Evolutionary conservation across 768 basidiomycete genomes (phyloP).

Genomic region (Scleroderma citrinum): DNA sequence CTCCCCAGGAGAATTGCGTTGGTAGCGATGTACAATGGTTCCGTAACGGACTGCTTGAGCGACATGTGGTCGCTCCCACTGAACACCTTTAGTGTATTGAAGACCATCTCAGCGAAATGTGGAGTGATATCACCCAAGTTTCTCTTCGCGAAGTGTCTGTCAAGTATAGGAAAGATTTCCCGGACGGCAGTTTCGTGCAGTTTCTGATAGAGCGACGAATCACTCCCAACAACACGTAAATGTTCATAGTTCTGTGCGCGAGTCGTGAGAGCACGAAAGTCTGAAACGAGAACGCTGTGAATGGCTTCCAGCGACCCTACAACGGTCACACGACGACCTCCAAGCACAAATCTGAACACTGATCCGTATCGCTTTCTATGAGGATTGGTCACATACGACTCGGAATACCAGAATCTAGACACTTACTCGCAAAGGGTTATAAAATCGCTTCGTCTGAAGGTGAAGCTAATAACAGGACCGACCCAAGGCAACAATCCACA

Average conservation of each 20-base stretch:
- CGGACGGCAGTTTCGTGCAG: constrained; percentile 14
- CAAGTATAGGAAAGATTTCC: constrained; percentile 17
- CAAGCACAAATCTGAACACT: constrained; percentile 13
- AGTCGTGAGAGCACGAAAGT: constrained; percentile 7
- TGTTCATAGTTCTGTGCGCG: constrained; percentile 10
- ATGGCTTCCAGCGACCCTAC: constrained; percentile 14
- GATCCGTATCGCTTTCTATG: constrained; percentile 11
- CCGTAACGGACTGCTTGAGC: constrained; percentile 10
- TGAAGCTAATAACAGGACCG: constrained; percentile 10
- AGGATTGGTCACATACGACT: neutral
- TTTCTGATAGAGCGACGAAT: constrained; percentile 2
- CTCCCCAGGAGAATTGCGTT: constrained; percentile 15
- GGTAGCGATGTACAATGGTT: constrained; percentile 13
- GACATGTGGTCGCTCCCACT: constrained; percentile 2
- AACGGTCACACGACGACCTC: constrained; percentile 10
- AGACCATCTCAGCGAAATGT: constrained; percentile 8
- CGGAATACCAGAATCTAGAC: neutral
- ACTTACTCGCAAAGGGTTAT: constrained; percentile 16
- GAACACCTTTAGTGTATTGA: constrained; percentile 10
- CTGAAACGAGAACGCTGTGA: constrained; percentile 4
- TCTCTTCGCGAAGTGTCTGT: constrained; percentile 12
- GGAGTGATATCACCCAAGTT: constrained; percentile 9
- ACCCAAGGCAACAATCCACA: constrained; percentile 11
- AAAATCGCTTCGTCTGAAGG: constrained; percentile 11
- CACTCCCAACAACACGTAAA: constrained; percentile 9